Base-by-base conservation (phyloP, 2,329 filamentous ascomycete species). In the Tolypocladium album region DNA sequence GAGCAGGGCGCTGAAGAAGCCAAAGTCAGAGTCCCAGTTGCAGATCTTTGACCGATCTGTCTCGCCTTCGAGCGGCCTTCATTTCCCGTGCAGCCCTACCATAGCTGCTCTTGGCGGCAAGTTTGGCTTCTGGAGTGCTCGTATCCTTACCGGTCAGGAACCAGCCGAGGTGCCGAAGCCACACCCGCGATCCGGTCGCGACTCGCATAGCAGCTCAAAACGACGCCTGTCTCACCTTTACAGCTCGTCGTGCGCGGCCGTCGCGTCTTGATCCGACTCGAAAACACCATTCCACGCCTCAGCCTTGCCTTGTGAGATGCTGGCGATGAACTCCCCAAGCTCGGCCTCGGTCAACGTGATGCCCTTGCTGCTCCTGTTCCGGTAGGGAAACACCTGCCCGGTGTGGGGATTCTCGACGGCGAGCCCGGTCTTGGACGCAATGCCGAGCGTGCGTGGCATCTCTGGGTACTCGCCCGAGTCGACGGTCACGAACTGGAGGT, bases 401-500 rank as follows among this genome's bases (percentile, higher is more conserved):
- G 70, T 75, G 66, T 70, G 71, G 1, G 75, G 74, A 58, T 79
- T 79, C 58, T 78, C 74, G 13, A 82, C 72, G 1, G 76, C 72
- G 12, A 81, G 62, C 0, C 72, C 75, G 12, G 56, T 56, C 5
- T 66, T 67, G 7, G 45, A 50, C 24, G 39, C 43, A 13, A 67
- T 63, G 1, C 79, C 79, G 57, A 81, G 66, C 43, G 70, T 69
- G 9, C 64, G 61, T 1, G 72, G 66, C 66, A 80, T 76, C 31
- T 79, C 75, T 4, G 70, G 72, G 63, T 81, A 81, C 61, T 80
- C 77, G 38, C 64, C 60, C 0, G 71, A 69, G 60, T 82, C 77
- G 2, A 80, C 75, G 1, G 76, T 80, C 4, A 78, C 75, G 61
- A 82, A 82, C 59, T 68, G 70, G 15, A 82, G 71, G 60, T 79